phyloP scores from a whole-genome alignment of 352 stramenopile species.

The Phytophthora melonis region DNA sequence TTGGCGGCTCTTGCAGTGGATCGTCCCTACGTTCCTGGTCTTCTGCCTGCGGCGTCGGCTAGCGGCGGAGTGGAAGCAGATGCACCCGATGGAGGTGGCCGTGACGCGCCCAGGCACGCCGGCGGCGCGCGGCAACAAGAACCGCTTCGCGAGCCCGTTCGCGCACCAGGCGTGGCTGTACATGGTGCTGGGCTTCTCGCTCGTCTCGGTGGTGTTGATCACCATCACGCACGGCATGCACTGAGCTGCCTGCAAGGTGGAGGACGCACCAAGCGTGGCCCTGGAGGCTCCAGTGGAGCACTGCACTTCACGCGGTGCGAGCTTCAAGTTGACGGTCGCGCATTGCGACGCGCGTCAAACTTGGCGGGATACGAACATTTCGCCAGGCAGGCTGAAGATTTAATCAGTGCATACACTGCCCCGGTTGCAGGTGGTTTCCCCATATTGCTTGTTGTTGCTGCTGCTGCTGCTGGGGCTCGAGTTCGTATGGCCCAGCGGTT shows the following conservation, averaged over 20 bases:
- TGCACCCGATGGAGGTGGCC: slow-evolving; percentile 44
- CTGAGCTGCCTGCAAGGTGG: slow-evolving; percentile 9
- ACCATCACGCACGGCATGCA: slow-evolving; percentile 72
- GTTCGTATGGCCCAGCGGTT: background rate
- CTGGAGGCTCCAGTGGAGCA: background rate
- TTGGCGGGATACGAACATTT: background rate
- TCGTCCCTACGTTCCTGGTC: slow-evolving; percentile 84
- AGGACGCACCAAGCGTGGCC: background rate
- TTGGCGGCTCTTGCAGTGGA: slow-evolving; percentile 61
- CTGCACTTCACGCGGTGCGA: slow-evolving; percentile 1
- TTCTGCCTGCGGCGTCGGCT: slow-evolving; percentile 74
- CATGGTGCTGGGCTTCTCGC: slow-evolving; percentile 68
- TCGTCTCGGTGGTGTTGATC: slow-evolving; percentile 73
- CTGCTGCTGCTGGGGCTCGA: too few species aligned
- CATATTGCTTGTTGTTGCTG: background rate
- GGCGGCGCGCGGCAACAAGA: slow-evolving; percentile 43
- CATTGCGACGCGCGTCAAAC: background rate
- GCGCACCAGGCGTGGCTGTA: slow-evolving; percentile 72
- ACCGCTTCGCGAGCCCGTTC: slow-evolving; percentile 86
- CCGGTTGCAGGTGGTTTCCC: background rate
- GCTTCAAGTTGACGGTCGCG: slow-evolving; percentile 26
- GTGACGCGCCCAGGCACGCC: slow-evolving; percentile 29
- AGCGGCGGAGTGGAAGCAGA: slow-evolving; percentile 46
- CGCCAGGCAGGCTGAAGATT: background rate
- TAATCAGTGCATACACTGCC: background rate